Conservation (phyloP, 2,329 filamentous ascomycete species). For the Epichloe festucae region DNA sequence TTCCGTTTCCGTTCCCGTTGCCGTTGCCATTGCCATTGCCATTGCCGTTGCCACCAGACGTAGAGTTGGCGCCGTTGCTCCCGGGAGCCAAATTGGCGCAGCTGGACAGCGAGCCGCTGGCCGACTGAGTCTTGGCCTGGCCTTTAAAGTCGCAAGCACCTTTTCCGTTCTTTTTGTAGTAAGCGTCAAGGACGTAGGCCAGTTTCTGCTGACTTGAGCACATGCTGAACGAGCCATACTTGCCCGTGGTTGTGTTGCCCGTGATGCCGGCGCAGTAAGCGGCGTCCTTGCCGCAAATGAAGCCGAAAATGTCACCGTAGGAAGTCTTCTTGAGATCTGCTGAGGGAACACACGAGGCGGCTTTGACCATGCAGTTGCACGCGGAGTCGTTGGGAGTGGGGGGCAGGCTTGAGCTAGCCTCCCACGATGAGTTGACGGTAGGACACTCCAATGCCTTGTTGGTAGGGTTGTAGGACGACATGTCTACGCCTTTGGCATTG, state of each 20-base stretch:
- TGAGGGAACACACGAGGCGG: slow-evolving; percentile 58
- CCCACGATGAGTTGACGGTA: slow-evolving; percentile 49
- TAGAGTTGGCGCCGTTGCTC: slow-evolving; percentile 17
- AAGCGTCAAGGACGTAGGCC: slow-evolving; percentile 59
- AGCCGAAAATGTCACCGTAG: slow-evolving; percentile 60
- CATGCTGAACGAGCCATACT: slow-evolving; percentile 67
- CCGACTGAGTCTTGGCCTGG: slow-evolving; percentile 42
- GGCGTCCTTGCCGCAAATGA: slow-evolving; percentile 50
- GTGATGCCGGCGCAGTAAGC: slow-evolving; percentile 54
- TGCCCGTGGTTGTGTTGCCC: slow-evolving; percentile 27
- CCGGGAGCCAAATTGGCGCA: slow-evolving; percentile 46
- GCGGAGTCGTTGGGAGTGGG: slow-evolving; percentile 67
- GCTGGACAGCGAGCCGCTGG: slow-evolving; percentile 40
- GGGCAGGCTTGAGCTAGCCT: slow-evolving; percentile 56
- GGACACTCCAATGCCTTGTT: slow-evolving; percentile 70
- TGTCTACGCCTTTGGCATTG: slow-evolving; percentile 52
- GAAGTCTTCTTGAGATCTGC: slow-evolving; percentile 41
- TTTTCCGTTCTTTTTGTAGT: slow-evolving; percentile 48
- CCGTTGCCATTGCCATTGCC: background rate
- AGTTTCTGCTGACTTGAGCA: slow-evolving; percentile 60
- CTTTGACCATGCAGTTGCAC: slow-evolving; percentile 75
- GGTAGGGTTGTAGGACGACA: slow-evolving; percentile 56
- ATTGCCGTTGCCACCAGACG: background rate
- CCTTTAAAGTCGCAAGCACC: slow-evolving; percentile 57
- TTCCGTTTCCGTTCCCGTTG: background rate